Evolutionary conservation across 2,329 filamentous ascomycete genomes (phyloP), one percentile per base, ranked within the genome.

Genomic region (Teratosphaeria epicoccoides): DNA sequence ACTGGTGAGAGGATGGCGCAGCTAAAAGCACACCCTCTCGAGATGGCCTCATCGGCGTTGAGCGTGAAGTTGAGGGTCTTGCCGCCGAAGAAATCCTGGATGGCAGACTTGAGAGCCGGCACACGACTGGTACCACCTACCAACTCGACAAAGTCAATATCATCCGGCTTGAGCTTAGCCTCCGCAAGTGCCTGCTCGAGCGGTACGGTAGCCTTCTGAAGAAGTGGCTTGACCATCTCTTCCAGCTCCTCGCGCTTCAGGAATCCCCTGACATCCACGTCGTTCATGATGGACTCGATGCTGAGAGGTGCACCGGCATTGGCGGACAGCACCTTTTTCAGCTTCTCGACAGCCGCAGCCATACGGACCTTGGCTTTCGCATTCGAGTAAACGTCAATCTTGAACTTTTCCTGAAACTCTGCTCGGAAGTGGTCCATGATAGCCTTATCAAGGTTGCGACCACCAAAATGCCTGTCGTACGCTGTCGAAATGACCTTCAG

Each of bases 211-310:
- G 82, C 80, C 60, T 87, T 84, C 62, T 80, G 77, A 29, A 98
- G 78, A 49, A 97, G 78, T 44, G 90, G 88, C 75, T 88, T 82
- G 57, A 96, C 82, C 70, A 98, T 83, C 57, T 85, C 83, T 77
- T 98, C 93, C 52, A 98, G 83, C 68, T 97, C 91, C 67, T 95
- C 87, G 58, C 93, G 86, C 70, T 91, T 96, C 66, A 98, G 79
- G 79, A 95, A 85, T 55, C 85, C 77, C 50, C 81, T 82, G 33
- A 95, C 93, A 69, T 98, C 93, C 56, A 95, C 77, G 69, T 98
- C 93, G 72, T 97, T 94, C 90, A 98, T 97, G 62, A 98, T 78
- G 29, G 90, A 96, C 77, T 98, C 93, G 65, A 98, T 94, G 78
- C 90, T 97, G 71, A 98, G 73, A 47, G 91, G 88, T 17, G 91